Base-by-base conservation (phyloP, 257 asterid genomes). In the Scutellaria minor region DNA sequence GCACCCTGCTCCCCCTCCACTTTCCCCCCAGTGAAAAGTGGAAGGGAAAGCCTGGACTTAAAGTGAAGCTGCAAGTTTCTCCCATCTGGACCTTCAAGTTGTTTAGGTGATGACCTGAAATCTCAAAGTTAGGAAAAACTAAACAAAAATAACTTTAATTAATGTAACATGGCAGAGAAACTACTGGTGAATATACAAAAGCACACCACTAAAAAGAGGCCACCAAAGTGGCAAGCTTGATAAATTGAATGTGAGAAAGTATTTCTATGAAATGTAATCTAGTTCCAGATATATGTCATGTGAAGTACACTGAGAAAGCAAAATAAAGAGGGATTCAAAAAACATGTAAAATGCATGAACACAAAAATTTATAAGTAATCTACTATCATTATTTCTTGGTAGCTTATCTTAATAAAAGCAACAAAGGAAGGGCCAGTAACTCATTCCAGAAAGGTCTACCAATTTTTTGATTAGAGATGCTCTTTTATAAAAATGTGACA, bases 1-100 rank as follows among this genome's bases (percentile, higher is more conserved):
- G 98, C 99, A 78, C 98, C 96, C 79, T 89, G 99, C 81, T 94
- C 99, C 20, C 99, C 99, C 87, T 91, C 97, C 52, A 94, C 97
- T 83, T 90, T 90, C 35, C 97, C 99, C 31, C 98, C 98, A 10
- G 99, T 94, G 80, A 88, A 94, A 64, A 94, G 88, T n/a, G 99
- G 99, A 71, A 91, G 86, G 54, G 99, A 89, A 9, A 94, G 92
- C 73, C 98, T 81, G 51, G 99, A 85, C 79, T 68, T 86, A 63
- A 89, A 94, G 70, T 83, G 93, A 68, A 94, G 96, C 88, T 91
- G 97, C 83, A 91, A 81, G 82, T 84, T 91, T 83, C 97, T 85
- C 64, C 98, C 98, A 79, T 91, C 89, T 5, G 95, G 90, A 45
- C 98, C 98, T 84, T 89, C 97, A 73, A 94, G 85, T 67, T 87